Base-by-base conservation (phyloP, 768 basidiomycete species). In the Baorangia bicolor region DNA sequence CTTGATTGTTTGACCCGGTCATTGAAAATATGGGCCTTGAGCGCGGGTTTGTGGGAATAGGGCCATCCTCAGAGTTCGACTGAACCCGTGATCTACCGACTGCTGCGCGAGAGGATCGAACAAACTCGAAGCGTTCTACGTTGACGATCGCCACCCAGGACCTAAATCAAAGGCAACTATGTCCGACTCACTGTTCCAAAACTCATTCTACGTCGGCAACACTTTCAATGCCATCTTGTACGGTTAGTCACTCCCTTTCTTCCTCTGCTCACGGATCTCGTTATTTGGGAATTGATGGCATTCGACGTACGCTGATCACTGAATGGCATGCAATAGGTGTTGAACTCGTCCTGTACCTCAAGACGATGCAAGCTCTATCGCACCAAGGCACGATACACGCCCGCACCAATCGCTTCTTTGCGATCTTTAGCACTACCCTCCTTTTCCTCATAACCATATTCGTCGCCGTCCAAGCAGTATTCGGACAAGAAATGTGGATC, bases 401-500 rank as follows among this genome's bases (percentile, higher is more conserved):
- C 13, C 20, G 28, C 13, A 23, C 39, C 20, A 50, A 49, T 43
- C 35, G 20, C 12, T 51, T 60, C n/a, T 55, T 50, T 16, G 41
- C 46, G 21, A 20, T 55, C 11, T 60, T 61, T 18, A 60, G 53
- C 25, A 55, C 49, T 4, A 21, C n/a, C 18, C 34, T 66, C 34
- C 59, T 71, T 1, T 35, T 66, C n/a, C 56, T 70, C 4, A 64
- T 64, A 61, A 70, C 70, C 7, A 55, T 68, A 14, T 68, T 62
- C 33, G 61, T 66, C 28, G 61, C 63, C 21, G 51, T 45, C 14
- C 45, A 52, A 14, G 44, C 28, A 12, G 25, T 66, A 2, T 64
- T 66, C 20, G 66, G 61, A 5, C 55, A 71, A 52, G 56, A 66
- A 45, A 68, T 69, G 56, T 75, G 73, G 73, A 63, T 75, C 14